phyloP scores from a whole-genome alignment of 805 yeast species.

The Clavispora phyllophila region DNA sequence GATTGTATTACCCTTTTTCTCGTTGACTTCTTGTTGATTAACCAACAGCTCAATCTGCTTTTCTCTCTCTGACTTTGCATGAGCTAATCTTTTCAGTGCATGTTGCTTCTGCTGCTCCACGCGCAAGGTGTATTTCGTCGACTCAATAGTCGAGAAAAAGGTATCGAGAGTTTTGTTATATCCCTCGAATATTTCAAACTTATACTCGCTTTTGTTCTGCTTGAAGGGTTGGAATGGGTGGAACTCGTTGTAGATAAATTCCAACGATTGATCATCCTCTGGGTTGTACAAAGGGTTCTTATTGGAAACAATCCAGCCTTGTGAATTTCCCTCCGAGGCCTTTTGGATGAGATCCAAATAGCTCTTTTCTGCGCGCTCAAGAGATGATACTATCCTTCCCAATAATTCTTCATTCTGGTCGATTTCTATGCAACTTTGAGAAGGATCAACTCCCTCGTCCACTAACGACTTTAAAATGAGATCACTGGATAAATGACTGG shows the following conservation, averaged over 20 bases:
- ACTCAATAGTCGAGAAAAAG: slow-evolving; percentile 81
- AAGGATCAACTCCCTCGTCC: slow-evolving; percentile 44
- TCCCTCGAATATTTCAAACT: slow-evolving; percentile 47
- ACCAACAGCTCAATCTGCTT: slow-evolving; percentile 63
- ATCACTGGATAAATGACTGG: slow-evolving; percentile 75
- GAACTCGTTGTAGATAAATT: slow-evolving; percentile 56
- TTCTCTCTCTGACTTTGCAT: slow-evolving; percentile 69
- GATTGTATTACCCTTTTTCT: slow-evolving; percentile 67
- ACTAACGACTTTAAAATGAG: slow-evolving; percentile 58
- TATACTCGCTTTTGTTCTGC: slow-evolving; percentile 23
- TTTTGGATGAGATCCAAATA: slow-evolving; percentile 33
- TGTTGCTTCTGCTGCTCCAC: slow-evolving; percentile 72
- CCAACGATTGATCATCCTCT: slow-evolving; percentile 39
- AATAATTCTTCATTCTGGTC: slow-evolving; percentile 24
- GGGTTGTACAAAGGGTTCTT: slow-evolving; percentile 48
- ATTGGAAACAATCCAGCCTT: slow-evolving; percentile 63
- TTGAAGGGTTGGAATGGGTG: slow-evolving; percentile 61
- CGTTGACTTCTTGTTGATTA: slow-evolving; percentile 58
- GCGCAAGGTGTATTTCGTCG: slow-evolving; percentile 68
- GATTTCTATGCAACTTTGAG: slow-evolving; percentile 28
- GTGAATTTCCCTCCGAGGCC: slow-evolving; percentile 25
- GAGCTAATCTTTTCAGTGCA: slow-evolving; percentile 68
- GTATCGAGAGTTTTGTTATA: slow-evolving; percentile 79
- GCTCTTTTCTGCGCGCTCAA: slow-evolving; percentile 44
- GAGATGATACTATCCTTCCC: slow-evolving; percentile 29